Conservation (phyloP, 768 basidiomycete species). For the Trametes cubensis region DNA sequence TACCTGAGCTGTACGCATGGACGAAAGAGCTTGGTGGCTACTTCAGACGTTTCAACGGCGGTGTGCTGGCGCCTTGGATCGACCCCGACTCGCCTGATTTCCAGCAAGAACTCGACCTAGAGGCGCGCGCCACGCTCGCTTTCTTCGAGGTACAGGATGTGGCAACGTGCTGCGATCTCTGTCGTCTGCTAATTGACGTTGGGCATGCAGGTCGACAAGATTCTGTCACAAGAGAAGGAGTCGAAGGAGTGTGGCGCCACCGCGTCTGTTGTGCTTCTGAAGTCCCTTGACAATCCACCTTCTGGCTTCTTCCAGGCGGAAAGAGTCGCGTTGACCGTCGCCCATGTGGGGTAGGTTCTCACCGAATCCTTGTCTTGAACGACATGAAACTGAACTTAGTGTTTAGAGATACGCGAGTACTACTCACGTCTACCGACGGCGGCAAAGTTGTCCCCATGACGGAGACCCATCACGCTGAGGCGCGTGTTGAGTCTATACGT, state of each 20-base stretch:
- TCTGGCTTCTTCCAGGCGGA: constrained; percentile 83
- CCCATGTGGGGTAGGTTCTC: constrained; percentile 80
- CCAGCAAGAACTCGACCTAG: constrained; percentile 59
- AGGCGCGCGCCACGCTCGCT: constrained; percentile 82
- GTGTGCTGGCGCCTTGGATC: constrained; percentile 72
- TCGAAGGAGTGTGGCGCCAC: constrained; percentile 86
- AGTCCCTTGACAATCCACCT: constrained; percentile 80
- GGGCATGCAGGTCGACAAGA: constrained; percentile 65
- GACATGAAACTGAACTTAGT: neutral
- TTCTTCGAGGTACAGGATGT: constrained; percentile 73
- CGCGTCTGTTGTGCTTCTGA: constrained; percentile 88
- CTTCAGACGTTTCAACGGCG: constrained; percentile 86
- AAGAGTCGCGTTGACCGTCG: constrained; percentile 79
- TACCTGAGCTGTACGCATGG: constrained; percentile 78
- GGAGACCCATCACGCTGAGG: constrained; percentile 94
- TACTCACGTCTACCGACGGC: constrained; percentile 74
- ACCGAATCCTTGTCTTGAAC: neutral
- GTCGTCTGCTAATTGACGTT: neutral
- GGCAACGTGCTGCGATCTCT: neutral
- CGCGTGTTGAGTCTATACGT: constrained; percentile 80
- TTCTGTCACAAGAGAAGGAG: constrained; percentile 66
- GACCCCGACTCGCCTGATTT: constrained; percentile 32
- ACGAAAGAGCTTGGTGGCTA: constrained; percentile 85
- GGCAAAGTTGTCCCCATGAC: constrained; percentile 86
- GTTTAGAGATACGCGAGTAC: constrained; percentile 50